Evolutionary conservation across 164 flowering plant species (phyloP), one percentile per base, ranked within the genome.

Genomic region (Vitis rotundifolia): DNA sequence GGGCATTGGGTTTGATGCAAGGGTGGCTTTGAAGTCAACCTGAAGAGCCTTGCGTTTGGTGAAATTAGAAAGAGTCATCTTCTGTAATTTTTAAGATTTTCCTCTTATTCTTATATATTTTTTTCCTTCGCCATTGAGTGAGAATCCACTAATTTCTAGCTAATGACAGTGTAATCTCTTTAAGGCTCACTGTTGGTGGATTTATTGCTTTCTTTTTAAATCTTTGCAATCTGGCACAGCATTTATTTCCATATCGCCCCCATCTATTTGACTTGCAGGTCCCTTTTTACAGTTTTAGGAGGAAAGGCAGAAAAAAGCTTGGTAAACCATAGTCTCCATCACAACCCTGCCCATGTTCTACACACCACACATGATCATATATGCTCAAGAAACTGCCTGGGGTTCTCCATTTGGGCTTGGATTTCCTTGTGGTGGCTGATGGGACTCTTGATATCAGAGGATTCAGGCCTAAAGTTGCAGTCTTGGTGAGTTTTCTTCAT

Each of bases 1-100:
- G 76, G 56, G 66, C 83, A 66, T 79, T 47, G 86, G 78, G 59
- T 75, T 65, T 79, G 80, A 65, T 79, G 83, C 78, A 14, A 31
- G 59, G 61, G 59, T 61, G 67, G 59, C 56, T 62, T 70, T 63
- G 14, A 75, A 81, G 83, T 81, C 86, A 81, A 85, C 81, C 67
- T 59, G 50, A 56, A 51, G 63, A 67, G 71, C 54, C 68, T 70
- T 48, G 56, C 60, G 29, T 72, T 80, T 72, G 62, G 49, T 57
- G 63, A 64, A 56, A 47, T 61, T 37, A 63, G 59, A 53, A 12
- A 12, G 13, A 14, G 28, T 59, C 53, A 28, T 61, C 48, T 63
- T 49, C 48, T 63, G 49, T 10, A 26, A 49, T 67, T 75, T 49
- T 66, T 59, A 18, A 0, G 8, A 22, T 22, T 22, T 22, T 22